Evolutionary conservation across 768 basidiomycete genomes (phyloP).

Genomic region (Naganishia friedmannii): DNA sequence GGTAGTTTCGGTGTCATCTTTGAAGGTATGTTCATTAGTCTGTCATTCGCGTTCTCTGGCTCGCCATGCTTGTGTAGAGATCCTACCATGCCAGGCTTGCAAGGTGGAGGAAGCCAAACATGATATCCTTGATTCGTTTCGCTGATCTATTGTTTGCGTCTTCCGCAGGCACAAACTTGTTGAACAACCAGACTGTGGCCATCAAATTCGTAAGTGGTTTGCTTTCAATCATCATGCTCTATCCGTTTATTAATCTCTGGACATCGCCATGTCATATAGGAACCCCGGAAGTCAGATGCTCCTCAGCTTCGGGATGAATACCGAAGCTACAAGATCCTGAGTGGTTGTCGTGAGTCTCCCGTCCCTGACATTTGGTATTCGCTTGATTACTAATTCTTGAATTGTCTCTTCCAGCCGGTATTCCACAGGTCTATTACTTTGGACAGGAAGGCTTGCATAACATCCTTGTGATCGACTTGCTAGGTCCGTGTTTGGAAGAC

Average conservation of each 20-base stretch:
- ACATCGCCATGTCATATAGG: slow-evolving; percentile 41
- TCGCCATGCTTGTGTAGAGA: too few relatives aligned
- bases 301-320: slow-evolving; percentile 98
- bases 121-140: too few relatives aligned
- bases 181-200: slow-evolving; percentile 97
- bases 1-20: slow-evolving; percentile 94
- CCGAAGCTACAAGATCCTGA: slow-evolving; percentile 91
- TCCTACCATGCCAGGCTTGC: too few relatives aligned
- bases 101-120: too few relatives aligned
- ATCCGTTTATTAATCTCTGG: neutral
- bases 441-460: slow-evolving; percentile 99
- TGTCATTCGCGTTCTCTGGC: neutral
- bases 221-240: slow-evolving; percentile 24
- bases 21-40: slow-evolving; percentile 63
- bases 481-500: slow-evolving; percentile 95
- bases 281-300: slow-evolving; percentile 87
- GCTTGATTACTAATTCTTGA: slow-evolving; percentile 32
- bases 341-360: slow-evolving; percentile 74
- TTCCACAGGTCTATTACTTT: slow-evolving; percentile 99
- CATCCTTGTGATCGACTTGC: slow-evolving; percentile 94
- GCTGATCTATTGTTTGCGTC: too few relatives aligned
- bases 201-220: slow-evolving; percentile 94
- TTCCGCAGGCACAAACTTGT: slow-evolving; percentile 79
- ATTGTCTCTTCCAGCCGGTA: slow-evolving; percentile 65
- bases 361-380: neutral